Percentiles rank a stretch among this genome's conserved stretches.
Conservation (phyloP, 192 early-diverging fungal species). For the Gamsiella multidivaricata region DNA sequence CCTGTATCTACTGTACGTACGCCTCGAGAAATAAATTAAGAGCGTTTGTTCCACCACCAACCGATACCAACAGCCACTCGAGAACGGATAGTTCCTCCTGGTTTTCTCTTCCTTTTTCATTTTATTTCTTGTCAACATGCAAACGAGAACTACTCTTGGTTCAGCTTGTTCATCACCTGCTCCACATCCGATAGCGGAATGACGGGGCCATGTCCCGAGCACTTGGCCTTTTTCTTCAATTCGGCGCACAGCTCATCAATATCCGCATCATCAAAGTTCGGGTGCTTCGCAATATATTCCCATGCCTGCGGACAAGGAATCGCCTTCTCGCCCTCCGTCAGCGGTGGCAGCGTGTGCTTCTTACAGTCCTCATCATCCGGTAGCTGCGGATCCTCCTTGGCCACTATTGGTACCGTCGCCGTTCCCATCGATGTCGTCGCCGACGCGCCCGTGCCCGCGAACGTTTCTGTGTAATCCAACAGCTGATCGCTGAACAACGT, state of each 20-base stretch:
- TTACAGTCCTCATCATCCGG: slow-evolving; percentile 1
- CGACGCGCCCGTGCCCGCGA: slow-evolving; percentile 6
- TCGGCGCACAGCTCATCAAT: slow-evolving; percentile 64
- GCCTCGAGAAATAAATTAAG: too few relatives aligned
- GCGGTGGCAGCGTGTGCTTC: slow-evolving; percentile 11
- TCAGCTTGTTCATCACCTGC: slow-evolving; percentile 34
- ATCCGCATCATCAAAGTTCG: slow-evolving; percentile 67
- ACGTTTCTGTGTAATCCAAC: slow-evolving; percentile 24
- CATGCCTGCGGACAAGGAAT: slow-evolving; percentile 62
- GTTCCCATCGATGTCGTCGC: not conserved
- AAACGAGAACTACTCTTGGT: slow-evolving; percentile 40
- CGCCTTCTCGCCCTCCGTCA: slow-evolving; percentile 41
- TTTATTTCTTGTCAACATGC: too few relatives aligned
- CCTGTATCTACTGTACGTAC: too few relatives aligned
- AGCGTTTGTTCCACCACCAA: too few relatives aligned
- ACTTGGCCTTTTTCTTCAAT: slow-evolving; percentile 66
- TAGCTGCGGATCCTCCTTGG: not conserved
- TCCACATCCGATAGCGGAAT: slow-evolving; percentile 58
- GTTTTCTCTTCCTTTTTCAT: too few relatives aligned
- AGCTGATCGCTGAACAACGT: slow-evolving; percentile 26
- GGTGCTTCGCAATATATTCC: slow-evolving; percentile 67
- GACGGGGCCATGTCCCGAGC: slow-evolving; percentile 66
- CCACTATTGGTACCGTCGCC: too few relatives aligned
- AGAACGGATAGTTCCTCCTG: too few relatives aligned
- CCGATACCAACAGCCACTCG: too few relatives aligned